A percentile compares a stretch with the other conserved stretches of the same genome.
Evolutionary conservation across 2,329 filamentous ascomycete genomes (phyloP).

Genomic region (Colletotrichum sp.): DNA sequence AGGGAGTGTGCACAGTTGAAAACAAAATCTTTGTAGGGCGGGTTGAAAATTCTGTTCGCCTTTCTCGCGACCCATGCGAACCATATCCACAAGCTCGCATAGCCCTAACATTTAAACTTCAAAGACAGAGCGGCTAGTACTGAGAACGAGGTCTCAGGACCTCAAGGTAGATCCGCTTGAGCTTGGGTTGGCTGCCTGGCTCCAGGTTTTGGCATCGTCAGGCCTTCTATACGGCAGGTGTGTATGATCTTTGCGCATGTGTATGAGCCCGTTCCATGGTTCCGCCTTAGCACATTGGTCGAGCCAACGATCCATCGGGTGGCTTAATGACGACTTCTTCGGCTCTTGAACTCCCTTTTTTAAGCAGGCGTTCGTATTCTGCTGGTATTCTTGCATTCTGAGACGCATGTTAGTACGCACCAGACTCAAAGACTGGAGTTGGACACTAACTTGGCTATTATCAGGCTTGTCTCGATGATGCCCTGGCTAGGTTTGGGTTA

Average conservation of each 20-base stretch:
- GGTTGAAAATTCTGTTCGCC: not conserved
- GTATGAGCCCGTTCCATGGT: not conserved
- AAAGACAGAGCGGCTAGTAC: not conserved
- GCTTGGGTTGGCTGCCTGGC: not conserved
- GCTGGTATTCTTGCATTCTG: not conserved
- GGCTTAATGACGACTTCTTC: not conserved
- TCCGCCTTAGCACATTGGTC: not conserved
- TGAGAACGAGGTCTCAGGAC: not conserved
- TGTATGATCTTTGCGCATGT: not conserved
- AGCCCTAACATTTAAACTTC: not conserved
- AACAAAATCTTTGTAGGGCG: not conserved
- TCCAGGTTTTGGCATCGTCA: not conserved
- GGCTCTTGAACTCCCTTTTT: not conserved
- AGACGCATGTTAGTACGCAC: rapidly evolving
- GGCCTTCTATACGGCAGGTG: not conserved
- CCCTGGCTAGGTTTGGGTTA: not conserved
- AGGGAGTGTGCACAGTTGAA: not conserved
- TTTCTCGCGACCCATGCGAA: not conserved
- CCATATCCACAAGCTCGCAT: not conserved
- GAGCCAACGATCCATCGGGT: not conserved
- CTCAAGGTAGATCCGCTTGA: not conserved
- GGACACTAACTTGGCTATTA: not conserved
- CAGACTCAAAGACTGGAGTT: not conserved
- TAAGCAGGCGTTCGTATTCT: not conserved
- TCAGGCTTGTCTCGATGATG: not conserved